phyloP scores from a whole-genome alignment of 345 rosid species.

The Pistacia atlantica region DNA sequence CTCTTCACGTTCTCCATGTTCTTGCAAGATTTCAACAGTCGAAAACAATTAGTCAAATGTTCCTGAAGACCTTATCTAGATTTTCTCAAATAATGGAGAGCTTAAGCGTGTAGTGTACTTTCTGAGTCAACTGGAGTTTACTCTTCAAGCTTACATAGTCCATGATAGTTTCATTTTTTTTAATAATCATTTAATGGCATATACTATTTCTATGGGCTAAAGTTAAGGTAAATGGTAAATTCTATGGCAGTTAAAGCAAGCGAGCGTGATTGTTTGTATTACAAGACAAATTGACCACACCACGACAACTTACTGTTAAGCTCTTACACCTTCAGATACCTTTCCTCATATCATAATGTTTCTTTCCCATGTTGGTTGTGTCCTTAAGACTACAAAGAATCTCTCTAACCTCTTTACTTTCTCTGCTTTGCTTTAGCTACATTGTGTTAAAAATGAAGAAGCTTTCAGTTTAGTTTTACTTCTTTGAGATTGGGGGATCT shows the following conservation, averaged over 20 bases:
- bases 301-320: neutral
- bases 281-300: constrained; percentile 30
- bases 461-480: constrained; percentile 33
- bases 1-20: neutral
- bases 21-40: neutral
- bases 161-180: neutral
- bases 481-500: constrained; percentile 27
- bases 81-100: neutral
- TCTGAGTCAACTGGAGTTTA: neutral
- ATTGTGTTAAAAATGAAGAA: constrained; percentile 39
- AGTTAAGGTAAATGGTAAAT: constrained; percentile 19
- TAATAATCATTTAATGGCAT: neutral
- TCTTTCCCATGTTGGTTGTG: constrained; percentile 36
- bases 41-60: neutral
- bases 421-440: constrained; percentile 26
- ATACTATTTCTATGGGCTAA: neutral
- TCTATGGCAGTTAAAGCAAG: constrained; percentile 18
- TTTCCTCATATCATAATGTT: constrained; percentile 45
- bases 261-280: constrained; percentile 20
- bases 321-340: constrained; percentile 46
- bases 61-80: neutral
- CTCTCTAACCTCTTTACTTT: constrained; percentile 22
- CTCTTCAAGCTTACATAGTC: constrained; percentile 2
- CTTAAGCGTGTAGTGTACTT: neutral
- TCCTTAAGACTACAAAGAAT: constrained; percentile 17